Percentiles rank a stretch among this genome's conserved stretches.
Conservation (phyloP, 164 flowering plant genomes). For the Platanus orientalis region DNA sequence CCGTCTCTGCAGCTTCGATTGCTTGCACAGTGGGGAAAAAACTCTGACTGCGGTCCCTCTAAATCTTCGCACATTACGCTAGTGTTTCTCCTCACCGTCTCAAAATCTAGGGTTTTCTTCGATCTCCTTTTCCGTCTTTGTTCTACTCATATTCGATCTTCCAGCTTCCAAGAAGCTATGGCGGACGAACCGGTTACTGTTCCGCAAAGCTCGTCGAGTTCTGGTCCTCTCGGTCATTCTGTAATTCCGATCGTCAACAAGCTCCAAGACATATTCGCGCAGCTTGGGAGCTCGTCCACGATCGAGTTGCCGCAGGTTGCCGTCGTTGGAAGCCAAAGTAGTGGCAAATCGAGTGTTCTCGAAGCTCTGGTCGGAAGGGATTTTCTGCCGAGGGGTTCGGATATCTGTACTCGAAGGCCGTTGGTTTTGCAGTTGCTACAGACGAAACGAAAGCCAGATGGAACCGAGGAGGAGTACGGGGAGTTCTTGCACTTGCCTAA, state of each 20-base stretch:
- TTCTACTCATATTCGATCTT: background rate
- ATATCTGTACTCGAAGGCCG: conserved; percentile 91
- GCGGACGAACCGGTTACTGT: conserved; percentile 25
- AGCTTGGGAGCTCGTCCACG: conserved; percentile 62
- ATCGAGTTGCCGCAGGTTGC: conserved; percentile 92
- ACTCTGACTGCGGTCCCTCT: background rate
- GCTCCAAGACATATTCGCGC: conserved; percentile 90
- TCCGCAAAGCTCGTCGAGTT: background rate
- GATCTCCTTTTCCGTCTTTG: no score
- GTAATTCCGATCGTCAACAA: conserved; percentile 91
- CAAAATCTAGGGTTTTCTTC: background rate
- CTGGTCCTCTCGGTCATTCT: conserved; percentile 35
- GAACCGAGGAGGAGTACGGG: conserved; percentile 76
- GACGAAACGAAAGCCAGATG: conserved; percentile 49
- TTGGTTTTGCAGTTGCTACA: conserved; percentile 86
- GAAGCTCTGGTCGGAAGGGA: conserved; percentile 94
- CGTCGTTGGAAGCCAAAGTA: conserved; percentile 93
- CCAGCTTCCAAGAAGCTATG: conserved; percentile 13
- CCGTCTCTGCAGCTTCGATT: background rate
- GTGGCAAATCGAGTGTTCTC: conserved; percentile 91
- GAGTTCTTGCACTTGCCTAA: conserved; percentile 84
- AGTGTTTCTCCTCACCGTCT: background rate
- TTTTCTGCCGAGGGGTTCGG: conserved; percentile 78
- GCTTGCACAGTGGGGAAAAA: background rate
- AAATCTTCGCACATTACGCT: background rate